Evolutionary conservation across 164 flowering plant genomes (phyloP), one percentile per base, ranked within the genome.

Genomic region (Sedum album): DNA sequence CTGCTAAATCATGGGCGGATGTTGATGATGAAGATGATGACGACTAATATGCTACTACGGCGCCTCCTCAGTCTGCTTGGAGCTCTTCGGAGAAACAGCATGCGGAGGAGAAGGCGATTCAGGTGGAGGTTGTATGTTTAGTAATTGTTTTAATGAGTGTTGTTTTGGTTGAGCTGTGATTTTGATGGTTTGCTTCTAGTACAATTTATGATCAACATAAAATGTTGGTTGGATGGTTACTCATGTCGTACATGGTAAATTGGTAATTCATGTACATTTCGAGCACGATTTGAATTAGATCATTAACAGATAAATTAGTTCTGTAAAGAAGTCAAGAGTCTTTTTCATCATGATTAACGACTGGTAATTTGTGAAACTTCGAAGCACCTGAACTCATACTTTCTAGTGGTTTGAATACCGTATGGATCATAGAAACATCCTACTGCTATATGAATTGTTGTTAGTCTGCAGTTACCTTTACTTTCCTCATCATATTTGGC

Each of bases 11-110:
- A 0, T 91, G 98, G 98, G 98, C 97, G 7, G 98, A 93, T 76
- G 92, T 88, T 20, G 96, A 88, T 36, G 96, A 89, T 21, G 95
- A 90, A 17, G 91, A 86, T 70, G 98, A 91, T 51, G 97, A 90
- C 39, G 96, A 93, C 72, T 91, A 88, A 69, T 88, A 77, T 62
- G 88, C 86, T 35, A 83, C 94, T 42, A 77, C 88, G 0, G 90
- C 93, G 0, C 90, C 93, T 7, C 91, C 88, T 15, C 82, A 61
- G 69, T n/a, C 83, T 2, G 78, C 71, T 42, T 87, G 89, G 92
- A 82, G 78, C 48, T 25, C 77, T n/a, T 64, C 79, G 18, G 79
- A 76, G 39, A 66, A 67, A 26, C 72, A 75, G 44, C 71, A 74
- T 66, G 67, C n/a, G 17, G 70, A 83, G 70, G 88, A 79, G 18